Evolutionary conservation across 1,284 basidiomycete genomes (phyloP).

Genomic region (Inonotus obliquus): DNA sequence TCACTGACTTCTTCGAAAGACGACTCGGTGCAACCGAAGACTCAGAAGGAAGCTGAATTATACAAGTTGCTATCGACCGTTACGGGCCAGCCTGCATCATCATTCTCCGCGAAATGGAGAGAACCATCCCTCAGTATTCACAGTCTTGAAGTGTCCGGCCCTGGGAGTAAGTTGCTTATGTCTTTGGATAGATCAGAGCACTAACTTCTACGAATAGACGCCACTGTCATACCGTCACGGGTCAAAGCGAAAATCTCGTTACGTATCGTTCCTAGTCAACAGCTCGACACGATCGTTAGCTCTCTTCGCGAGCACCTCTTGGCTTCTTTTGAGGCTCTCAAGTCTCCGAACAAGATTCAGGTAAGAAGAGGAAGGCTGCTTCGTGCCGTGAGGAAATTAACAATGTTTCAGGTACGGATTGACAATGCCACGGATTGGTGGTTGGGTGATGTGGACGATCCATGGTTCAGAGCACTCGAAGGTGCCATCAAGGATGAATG

Average conservation of each 20-base stretch:
- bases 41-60: constrained; percentile 59
- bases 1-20: constrained; percentile 42
- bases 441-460: constrained; percentile 80
- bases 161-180: constrained; percentile 49
- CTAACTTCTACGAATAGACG: constrained; percentile 39
- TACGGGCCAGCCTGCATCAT: constrained; percentile 60
- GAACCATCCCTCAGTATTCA: constrained; percentile 74
- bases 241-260: constrained; percentile 82
- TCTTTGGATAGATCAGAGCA: background rate
- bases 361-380: constrained; percentile 33
- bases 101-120: constrained; percentile 74
- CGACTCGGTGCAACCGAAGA: constrained; percentile 65
- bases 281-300: constrained; percentile 64
- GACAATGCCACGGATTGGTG: constrained; percentile 94
- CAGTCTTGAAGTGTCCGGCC: constrained; percentile 67
- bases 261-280: constrained; percentile 92
- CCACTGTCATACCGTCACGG: constrained; percentile 82
- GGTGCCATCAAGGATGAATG: constrained; percentile 80
- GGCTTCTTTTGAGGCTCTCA: constrained; percentile 54
- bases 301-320: constrained; percentile 59
- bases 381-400: background rate
- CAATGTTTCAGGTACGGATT: constrained; percentile 55
- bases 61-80: constrained; percentile 67
- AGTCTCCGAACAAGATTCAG: constrained; percentile 69
- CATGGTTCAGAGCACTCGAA: constrained; percentile 83